Evolutionary conservation across 2,329 filamentous ascomycete species (phyloP), one percentile per base, ranked within the genome.

Genomic region (Epichloe sibirici): DNA sequence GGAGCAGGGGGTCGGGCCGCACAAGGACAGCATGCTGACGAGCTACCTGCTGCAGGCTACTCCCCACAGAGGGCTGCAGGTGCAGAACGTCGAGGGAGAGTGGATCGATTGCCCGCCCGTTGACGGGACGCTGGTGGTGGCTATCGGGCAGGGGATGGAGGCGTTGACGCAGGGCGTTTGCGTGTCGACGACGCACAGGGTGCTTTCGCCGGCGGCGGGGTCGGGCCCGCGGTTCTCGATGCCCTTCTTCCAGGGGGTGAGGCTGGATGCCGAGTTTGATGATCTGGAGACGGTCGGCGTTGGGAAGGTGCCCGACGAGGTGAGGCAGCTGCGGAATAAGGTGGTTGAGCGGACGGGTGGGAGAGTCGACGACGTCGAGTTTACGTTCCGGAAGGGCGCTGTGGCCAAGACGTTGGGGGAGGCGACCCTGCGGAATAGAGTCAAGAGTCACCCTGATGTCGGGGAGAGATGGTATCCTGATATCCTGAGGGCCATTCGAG

Each of bases 401-500:
- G 79, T 75, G 63, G 78, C 81, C 15, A 81, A 78, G 64, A 83
- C 78, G 58, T 69, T 94, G 8, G 88, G 89, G 4, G 88, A 94
- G 73, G 89, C 88, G 11, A 94, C 88, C 54, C 70, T 95, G 64
- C 78, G 87, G 70, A 95, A 94, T 68, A 72, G 89, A 13, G 77
- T 94, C 59, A 93, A 90, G 76, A 90, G 85, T 58, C 89, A 95
- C 70, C 86, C 85, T 3, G 89, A 94, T 66, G 89, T 95, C 1
- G 88, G 86, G 2, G 86, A 90, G 73, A 74, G 82, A 60, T 94
- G 88, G 81, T 88, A 86, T 63, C 83, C 83, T 3, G 80, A 85
- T 44, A 77, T 83, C 21, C 62, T 82, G 57, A 68, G 67, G 55
- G 72, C 74, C 55, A 79, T 85, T 49, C 74, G 77, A 50, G 77